Conservation (phyloP, 179 eudicot species). For the Gypsophila paniculata region DNA sequence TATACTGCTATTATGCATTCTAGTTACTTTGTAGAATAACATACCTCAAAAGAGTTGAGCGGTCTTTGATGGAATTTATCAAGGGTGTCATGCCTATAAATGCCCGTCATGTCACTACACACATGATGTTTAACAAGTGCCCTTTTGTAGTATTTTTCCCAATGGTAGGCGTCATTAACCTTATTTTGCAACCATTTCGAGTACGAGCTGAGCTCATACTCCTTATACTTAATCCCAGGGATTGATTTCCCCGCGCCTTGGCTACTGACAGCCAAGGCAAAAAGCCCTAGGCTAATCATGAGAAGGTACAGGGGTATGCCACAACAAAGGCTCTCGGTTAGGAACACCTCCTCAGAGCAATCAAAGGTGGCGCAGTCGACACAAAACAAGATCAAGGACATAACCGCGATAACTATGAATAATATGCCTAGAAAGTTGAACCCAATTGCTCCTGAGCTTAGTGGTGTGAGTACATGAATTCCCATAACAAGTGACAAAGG, state of each 20-base stretch:
- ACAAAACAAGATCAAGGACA: neutral
- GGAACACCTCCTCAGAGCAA: neutral
- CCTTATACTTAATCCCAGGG: neutral
- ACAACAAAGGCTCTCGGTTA: neutral
- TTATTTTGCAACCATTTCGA: constrained; percentile 6
- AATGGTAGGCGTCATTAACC: constrained; percentile 2
- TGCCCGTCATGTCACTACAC: neutral
- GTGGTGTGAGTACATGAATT: neutral
- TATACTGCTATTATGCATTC: too few species aligned
- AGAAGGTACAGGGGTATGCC: neutral
- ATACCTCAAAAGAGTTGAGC: constrained; percentile 10
- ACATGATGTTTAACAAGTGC: neutral
- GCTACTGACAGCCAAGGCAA: neutral
- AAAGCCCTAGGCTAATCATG: neutral
- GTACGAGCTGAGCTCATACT: neutral
- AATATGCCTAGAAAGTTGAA: constrained; percentile 1
- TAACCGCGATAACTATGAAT: neutral
- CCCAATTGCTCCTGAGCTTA: neutral
- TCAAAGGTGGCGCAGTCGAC: neutral
- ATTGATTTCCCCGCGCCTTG: neutral
- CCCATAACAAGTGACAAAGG: neutral
- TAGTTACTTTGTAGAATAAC: too few species aligned
- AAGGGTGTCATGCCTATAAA: constrained; percentile 5
- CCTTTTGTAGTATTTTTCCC: neutral
- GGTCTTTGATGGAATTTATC: constrained; percentile 1